Conservation (phyloP, 2,329 filamentous ascomycete species). For the Scytalidium lignicola region DNA sequence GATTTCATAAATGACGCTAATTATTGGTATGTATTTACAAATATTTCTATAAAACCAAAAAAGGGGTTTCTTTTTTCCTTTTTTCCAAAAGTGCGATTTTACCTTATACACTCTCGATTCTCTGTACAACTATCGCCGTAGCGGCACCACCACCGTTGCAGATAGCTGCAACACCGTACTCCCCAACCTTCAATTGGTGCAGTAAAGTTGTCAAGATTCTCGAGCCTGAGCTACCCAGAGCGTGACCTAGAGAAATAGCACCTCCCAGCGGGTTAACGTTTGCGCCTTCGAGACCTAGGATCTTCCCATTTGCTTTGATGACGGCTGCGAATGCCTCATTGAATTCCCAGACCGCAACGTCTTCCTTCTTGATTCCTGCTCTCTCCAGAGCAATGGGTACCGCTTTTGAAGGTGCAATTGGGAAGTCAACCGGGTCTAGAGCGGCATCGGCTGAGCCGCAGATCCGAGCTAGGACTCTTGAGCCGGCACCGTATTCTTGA, state of each 20-base stretch:
- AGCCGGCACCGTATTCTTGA: conserved; percentile 70
- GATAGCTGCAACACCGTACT: conserved; percentile 93
- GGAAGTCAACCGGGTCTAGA: conserved; percentile 88
- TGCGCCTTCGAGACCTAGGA: conserved; percentile 67
- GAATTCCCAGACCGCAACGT: conserved; percentile 95
- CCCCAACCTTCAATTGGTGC: conserved; percentile 82
- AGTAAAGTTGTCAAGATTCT: conserved; percentile 85
- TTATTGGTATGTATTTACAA: no score
- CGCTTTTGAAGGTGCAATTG: conserved; percentile 84
- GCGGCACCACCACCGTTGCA: conserved; percentile 95
- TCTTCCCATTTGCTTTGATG: conserved; percentile 86
- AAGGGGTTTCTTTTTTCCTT: no score
- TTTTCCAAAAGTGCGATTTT: conserved; percentile 15
- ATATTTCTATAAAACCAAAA: no score
- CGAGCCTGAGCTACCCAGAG: conserved; percentile 87
- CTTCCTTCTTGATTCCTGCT: conserved; percentile 84
- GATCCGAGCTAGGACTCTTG: conserved; percentile 81
- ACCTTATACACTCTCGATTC: conserved; percentile 46
- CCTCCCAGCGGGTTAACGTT: conserved; percentile 85
- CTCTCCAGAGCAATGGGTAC: conserved; percentile 85
- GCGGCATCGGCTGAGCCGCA: conserved; percentile 85
- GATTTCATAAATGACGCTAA: no score
- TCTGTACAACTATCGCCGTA: conserved; percentile 86
- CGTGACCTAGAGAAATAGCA: conserved; percentile 87
- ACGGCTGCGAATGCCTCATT: conserved; percentile 97